Evolutionary conservation across 306 rosid genomes (phyloP), one percentile per base, ranked within the genome.

Genomic region (Sesbania bispinosa): DNA sequence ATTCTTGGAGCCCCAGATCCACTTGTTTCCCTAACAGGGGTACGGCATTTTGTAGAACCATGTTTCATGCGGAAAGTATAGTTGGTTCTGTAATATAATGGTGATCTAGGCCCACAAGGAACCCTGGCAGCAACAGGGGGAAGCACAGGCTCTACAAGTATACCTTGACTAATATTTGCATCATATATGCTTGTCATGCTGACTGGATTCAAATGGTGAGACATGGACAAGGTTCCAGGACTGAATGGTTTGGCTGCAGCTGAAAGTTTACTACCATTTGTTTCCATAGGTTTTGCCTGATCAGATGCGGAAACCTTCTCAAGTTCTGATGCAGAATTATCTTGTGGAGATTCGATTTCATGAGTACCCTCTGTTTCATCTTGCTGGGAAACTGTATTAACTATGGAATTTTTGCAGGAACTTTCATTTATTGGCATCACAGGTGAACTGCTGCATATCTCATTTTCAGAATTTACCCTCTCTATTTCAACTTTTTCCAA

Each of bases 231-330:
- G 5, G 81, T 74, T 76, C 91, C 90, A 0, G 98, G 98, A 79
- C 42, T 90, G 88, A 88, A 94, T 1, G 98, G 98, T 67, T 94
- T 84, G 0, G 98, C 98, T 2, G 97, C 85, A 18, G 98, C 98
- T 0, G 98, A 94, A 78, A 94, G 96, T 87, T 94, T 94, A 38
- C 92, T 94, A 32, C 87, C 89, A 86, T 86, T 89, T 64, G 77
- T 69, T 70, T 94, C 97, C 42, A 70, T 30, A 5, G 86, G 77
- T 27, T 74, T 90, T 80, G 72, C 80, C 51, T 46, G 82, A 55
- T 85, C 84, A 42, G 83, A 65, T 38, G 80, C 60, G n/a, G 86
- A 69, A 52, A 45, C 78, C 71, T 86, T 94, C 52, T 87, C 86
- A 11, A 16, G 53, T 38, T 85, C 92, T 39, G 77, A 78, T 24